Evolutionary conservation across 1,284 basidiomycete species (phyloP).

Genomic region (Naganishia liquefaciens): DNA sequence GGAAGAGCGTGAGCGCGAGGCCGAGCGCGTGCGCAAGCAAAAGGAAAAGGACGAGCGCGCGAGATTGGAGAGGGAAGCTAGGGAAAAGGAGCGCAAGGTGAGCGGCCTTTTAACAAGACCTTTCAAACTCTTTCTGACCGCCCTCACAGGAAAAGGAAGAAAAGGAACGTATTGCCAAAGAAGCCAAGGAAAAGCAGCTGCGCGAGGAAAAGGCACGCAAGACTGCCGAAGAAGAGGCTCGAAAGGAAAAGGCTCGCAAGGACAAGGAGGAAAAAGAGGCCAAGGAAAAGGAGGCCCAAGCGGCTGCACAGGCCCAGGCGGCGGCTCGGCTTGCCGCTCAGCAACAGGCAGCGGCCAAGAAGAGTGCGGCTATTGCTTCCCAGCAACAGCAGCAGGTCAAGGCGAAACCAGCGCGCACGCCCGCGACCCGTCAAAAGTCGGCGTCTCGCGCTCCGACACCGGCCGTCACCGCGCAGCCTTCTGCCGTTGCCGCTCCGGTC

Average conservation of each 20-base stretch:
- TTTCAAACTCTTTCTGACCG: not conserved
- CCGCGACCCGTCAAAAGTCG: conserved; percentile 20
- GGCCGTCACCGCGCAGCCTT: conserved; percentile 4
- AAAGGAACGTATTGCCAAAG: conserved; percentile 44
- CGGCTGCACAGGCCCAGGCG: conserved; percentile 30
- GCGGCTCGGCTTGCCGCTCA: conserved; percentile 29
- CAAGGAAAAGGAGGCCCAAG: conserved; percentile 35
- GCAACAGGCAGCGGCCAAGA: conserved; percentile 29
- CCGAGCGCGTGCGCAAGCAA: conserved; percentile 61
- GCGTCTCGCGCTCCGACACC: conserved; percentile 3
- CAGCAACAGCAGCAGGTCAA: conserved; percentile 29
- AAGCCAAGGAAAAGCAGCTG: conserved; percentile 47
- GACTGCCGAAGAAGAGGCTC: conserved; percentile 40
- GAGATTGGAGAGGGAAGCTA: conserved; percentile 43
- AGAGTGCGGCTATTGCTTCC: conserved; percentile 29
- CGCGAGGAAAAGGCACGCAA: conserved; percentile 44
- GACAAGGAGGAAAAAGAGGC: conserved; percentile 44
- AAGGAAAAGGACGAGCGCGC: conserved; percentile 68
- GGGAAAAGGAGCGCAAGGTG: conserved; percentile 64
- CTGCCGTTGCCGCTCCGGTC: conserved; percentile 5
- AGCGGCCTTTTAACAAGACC: not conserved
- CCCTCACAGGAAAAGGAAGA: conserved; percentile 61
- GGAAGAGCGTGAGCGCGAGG: conserved; percentile 57
- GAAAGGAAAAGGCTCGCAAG: conserved; percentile 45
- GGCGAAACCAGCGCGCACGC: conserved; percentile 4